A percentile compares a stretch with the other conserved stretches of the same genome.
Conservation (phyloP, 2,329 filamentous ascomycete genomes). For the Beauveria varroae region DNA sequence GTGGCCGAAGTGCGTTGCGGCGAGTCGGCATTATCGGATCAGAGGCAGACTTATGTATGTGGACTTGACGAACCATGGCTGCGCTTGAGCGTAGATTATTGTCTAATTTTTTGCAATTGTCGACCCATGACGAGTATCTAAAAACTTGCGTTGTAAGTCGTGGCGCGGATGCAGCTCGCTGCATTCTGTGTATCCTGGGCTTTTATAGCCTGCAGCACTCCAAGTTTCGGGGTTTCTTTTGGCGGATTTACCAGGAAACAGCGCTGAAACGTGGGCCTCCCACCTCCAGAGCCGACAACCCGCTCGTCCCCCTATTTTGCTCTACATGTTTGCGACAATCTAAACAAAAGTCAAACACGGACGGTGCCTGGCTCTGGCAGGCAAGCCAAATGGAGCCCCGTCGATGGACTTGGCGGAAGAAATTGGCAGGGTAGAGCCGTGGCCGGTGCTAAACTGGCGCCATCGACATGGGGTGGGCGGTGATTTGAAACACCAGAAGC, state of each 20-base stretch:
- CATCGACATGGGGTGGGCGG: conserved; percentile 7
- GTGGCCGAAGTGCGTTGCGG: background rate
- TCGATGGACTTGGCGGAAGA: background rate
- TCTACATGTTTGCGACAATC: background rate
- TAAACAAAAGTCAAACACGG: conserved; percentile 6
- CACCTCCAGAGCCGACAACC: background rate
- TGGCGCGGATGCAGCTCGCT: too few relatives aligned
- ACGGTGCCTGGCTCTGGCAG: background rate
- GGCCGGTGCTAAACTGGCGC: background rate
- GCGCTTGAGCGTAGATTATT: too few relatives aligned
- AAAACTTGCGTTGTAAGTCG: too few relatives aligned
- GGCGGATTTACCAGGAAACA: background rate
- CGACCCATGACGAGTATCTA: too few relatives aligned
- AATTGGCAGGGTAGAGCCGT: background rate
- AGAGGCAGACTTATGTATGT: background rate
- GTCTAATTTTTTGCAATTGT: too few relatives aligned
- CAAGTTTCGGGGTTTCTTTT: background rate
- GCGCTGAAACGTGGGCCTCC: background rate
- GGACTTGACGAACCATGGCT: too few relatives aligned
- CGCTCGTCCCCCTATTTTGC: background rate
- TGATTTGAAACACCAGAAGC: conserved; percentile 8
- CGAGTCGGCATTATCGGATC: background rate
- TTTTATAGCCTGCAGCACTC: background rate
- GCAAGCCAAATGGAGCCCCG: background rate
- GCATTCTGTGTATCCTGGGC: too few relatives aligned